These are phyloP conservation scores for Nepenthes gracilis DNA, from an alignment of 148 eudicot genomes.

Conservation along the genomic window DNA sequence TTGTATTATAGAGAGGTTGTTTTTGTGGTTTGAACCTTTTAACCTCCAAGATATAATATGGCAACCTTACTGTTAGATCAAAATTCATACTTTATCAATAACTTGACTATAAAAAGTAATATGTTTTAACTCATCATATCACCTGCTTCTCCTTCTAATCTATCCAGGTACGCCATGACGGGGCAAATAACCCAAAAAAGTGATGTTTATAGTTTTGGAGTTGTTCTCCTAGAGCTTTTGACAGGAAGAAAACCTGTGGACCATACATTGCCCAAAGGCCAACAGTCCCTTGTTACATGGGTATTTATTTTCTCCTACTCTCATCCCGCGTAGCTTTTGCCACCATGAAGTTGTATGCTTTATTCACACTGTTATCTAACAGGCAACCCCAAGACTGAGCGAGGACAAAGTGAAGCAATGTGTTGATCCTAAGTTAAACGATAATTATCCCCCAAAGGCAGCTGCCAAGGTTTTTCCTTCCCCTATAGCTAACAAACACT, in stretches of 20 bases:
- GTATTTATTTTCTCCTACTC: conserved; percentile 18
- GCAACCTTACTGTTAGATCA: too few relatives aligned
- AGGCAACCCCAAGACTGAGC: conserved; percentile 95
- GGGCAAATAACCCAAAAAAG: conserved; percentile 95
- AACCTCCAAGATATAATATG: too few relatives aligned
- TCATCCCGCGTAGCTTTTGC: not conserved
- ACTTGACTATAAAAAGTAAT: too few relatives aligned
- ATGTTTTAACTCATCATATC: not conserved
- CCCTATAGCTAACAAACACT: not conserved
- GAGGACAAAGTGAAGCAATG: conserved; percentile 97
- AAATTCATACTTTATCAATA: too few relatives aligned
- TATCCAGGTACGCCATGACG: conserved; percentile 86
- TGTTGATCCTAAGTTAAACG: conserved; percentile 82
- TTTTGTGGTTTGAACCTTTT: too few relatives aligned
- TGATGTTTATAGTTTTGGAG: conserved; percentile 96
- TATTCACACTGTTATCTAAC: conserved; percentile 8
- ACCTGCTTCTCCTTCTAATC: not conserved
- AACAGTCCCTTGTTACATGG: conserved; percentile 95
- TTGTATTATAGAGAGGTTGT: too few relatives aligned
- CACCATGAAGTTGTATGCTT: not conserved
- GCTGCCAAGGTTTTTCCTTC: conserved; percentile 59
- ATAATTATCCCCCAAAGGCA: conserved; percentile 74
- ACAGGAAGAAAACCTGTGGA: conserved; percentile 97
- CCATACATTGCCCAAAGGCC: conserved; percentile 96
- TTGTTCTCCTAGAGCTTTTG: conserved; percentile 84